phyloP scores from a whole-genome alignment of 805 yeast species.

The Saturnispora zaruensis region DNA sequence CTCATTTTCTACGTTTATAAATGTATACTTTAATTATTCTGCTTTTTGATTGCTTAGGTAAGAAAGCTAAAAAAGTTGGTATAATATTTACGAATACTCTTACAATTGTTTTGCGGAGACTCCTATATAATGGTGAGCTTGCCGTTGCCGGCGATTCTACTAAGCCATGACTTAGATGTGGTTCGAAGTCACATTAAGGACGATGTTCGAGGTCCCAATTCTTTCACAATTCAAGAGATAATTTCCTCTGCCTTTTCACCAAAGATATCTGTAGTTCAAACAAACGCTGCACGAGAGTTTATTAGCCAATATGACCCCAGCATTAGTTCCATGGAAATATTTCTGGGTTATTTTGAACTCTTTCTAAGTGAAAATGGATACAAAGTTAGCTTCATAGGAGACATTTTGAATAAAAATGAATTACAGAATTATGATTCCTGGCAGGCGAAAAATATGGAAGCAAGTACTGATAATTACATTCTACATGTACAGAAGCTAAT shows the following conservation, averaged over 20 bases:
- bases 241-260: slow-evolving; percentile 27
- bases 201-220: slow-evolving; percentile 24
- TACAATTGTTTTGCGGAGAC: not conserved
- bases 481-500: not conserved
- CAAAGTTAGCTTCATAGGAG: slow-evolving; percentile 10
- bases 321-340: slow-evolving; percentile 15
- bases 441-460: slow-evolving; percentile 1
- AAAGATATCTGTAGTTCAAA: slow-evolving; percentile 25
- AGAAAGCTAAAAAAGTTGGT: not conserved
- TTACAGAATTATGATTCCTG: not conserved
- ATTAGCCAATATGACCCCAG: not conserved
- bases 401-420: slow-evolving; percentile 1
- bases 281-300: slow-evolving; percentile 18
- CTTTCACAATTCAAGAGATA: slow-evolving; percentile 23
- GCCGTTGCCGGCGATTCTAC: not conserved
- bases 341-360: slow-evolving; percentile 23
- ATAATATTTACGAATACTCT: not conserved
- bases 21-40: not conserved
- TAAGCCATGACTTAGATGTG: not conserved
- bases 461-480: not conserved
- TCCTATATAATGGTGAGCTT: not conserved
- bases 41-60: not conserved
- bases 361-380: not conserved
- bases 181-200: slow-evolving; percentile 12
- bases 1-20: not conserved